phyloP scores from a whole-genome alignment of 139 green algal genomes.

The Limnomonas spitsbergensis region DNA sequence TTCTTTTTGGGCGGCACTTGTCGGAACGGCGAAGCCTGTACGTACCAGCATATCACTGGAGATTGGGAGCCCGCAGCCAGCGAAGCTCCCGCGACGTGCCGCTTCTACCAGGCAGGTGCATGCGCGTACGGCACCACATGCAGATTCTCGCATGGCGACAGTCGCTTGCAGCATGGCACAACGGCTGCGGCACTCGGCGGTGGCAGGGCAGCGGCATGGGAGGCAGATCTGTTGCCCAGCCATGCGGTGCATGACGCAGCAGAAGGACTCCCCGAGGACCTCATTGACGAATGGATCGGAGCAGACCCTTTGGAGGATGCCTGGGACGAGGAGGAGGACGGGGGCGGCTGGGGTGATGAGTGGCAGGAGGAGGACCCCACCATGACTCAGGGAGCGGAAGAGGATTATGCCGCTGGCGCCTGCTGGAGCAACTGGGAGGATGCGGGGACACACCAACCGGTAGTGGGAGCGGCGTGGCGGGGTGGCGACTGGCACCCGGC shows the following conservation, averaged over 20 bases:
- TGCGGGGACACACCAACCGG: too few relatives aligned
- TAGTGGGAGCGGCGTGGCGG: too few relatives aligned
- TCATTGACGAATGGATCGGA: not conserved
- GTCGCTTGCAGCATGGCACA: not conserved
- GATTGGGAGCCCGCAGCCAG: not conserved
- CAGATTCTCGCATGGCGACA: not conserved
- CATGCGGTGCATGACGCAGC: not conserved
- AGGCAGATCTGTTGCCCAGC: too few relatives aligned
- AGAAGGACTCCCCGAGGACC: not conserved
- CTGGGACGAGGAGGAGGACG: not conserved
- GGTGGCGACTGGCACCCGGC: too few relatives aligned
- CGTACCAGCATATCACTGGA: not conserved
- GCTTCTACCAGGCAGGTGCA: not conserved
- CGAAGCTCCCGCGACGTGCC: not conserved
- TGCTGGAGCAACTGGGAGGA: not conserved
- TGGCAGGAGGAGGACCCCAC: not conserved
- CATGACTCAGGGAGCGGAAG: not conserved
- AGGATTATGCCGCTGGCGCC: too few relatives aligned
- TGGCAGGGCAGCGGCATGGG: not conserved
- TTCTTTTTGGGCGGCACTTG: not conserved
- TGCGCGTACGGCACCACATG: not conserved
- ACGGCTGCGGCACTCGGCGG: too few relatives aligned
- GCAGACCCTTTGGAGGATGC: not conserved
- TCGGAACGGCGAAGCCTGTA: not conserved
- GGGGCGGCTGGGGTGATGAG: not conserved